Evolutionary conservation across 345 rosid genomes (phyloP).

Genomic region (Pistacia atlantica): DNA sequence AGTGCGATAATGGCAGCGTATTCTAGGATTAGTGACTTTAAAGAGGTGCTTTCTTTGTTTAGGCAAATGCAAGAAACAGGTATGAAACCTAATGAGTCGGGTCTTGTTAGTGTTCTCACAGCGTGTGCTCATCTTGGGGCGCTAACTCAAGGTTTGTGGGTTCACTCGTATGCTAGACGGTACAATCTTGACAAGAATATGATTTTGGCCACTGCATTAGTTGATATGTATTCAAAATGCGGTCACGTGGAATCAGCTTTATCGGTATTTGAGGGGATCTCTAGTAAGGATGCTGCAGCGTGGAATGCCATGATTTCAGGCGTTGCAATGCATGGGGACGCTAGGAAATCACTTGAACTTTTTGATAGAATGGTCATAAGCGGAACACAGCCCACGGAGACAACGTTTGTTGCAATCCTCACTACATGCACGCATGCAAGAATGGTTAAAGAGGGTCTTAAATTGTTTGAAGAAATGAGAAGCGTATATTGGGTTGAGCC

Average conservation of each 20-base stretch:
- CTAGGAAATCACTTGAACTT: constrained; percentile 29
- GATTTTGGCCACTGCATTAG: constrained; percentile 38
- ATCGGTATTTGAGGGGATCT: constrained; percentile 31
- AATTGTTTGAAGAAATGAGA: constrained; percentile 31
- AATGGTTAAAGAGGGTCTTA: constrained; percentile 31
- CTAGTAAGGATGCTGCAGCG: constrained; percentile 34
- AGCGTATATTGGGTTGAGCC: constrained; percentile 26
- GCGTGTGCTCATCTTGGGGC: constrained; percentile 43
- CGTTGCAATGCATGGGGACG: constrained; percentile 38
- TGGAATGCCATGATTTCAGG: constrained; percentile 45
- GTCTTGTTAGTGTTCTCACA: constrained; percentile 40
- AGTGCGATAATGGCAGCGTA: constrained; percentile 43
- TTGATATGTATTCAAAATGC: constrained; percentile 42
- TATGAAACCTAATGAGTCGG: constrained; percentile 34
- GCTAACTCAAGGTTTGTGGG: constrained; percentile 38
- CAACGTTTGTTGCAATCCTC: constrained; percentile 34
- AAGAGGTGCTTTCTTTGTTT: constrained; percentile 38
- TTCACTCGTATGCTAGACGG: constrained; percentile 32
- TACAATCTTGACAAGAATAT: constrained; percentile 23
- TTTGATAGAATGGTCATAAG: constrained; percentile 24
- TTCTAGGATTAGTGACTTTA: constrained; percentile 35
- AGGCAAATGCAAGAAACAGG: constrained; percentile 32
- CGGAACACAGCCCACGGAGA: constrained; percentile 36
- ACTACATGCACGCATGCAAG: constrained; percentile 35
- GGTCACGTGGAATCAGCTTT: constrained; percentile 31